phyloP scores from a whole-genome alignment of 208 protist genomes.

The Tritrichomonas musculus region DNA sequence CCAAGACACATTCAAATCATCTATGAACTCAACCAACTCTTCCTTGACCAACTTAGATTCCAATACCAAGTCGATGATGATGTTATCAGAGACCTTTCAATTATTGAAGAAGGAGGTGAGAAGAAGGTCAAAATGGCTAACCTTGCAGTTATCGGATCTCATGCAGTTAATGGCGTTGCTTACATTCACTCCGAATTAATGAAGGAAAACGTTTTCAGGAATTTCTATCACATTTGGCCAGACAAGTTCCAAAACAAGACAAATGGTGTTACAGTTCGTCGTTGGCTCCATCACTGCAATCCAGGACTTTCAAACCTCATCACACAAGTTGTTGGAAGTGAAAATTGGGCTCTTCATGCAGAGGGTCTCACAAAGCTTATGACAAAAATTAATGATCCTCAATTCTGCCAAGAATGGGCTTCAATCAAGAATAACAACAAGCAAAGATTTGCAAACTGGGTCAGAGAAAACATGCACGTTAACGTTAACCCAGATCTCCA shows the following conservation, averaged over 20 bases:
- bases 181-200: conserved; percentile 67
- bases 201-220: conserved; percentile 55
- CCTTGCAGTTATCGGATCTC: conserved; percentile 65
- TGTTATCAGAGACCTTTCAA: conserved; percentile 45
- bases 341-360: background rate
- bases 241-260: conserved; percentile 72
- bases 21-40: conserved; percentile 68
- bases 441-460: background rate
- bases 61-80: background rate
- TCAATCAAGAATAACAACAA: background rate
- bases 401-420: background rate
- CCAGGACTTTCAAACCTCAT: background rate
- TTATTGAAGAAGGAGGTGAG: conserved; percentile 63
- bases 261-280: conserved; percentile 71
- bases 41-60: conserved; percentile 46
- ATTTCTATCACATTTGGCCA: conserved; percentile 64
- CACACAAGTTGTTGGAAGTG: background rate
- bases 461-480: background rate
- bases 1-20: conserved; percentile 66
- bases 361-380: background rate
- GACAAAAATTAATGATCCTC: background rate
- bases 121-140: conserved; percentile 60
- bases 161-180: conserved; percentile 71
- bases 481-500: background rate
- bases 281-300: conserved; percentile 66